Evolutionary conservation across 2,329 filamentous ascomycete species (phyloP).

Genomic region (Aspergillus floridensis): DNA sequence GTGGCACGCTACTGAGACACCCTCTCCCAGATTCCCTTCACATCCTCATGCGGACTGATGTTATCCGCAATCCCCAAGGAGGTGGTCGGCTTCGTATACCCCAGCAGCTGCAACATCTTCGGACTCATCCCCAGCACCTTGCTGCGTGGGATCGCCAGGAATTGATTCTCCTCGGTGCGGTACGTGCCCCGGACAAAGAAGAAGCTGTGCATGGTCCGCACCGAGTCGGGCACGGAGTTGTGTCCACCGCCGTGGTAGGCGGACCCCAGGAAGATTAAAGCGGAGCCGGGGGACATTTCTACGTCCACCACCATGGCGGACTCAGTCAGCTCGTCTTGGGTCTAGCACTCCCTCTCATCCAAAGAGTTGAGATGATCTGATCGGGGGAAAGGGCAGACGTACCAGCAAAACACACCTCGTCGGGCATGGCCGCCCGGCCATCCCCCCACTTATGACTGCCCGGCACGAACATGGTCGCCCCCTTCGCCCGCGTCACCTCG

Average conservation of each 20-base stretch:
- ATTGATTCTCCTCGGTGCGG: constrained; percentile 37
- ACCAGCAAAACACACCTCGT: constrained; percentile 37
- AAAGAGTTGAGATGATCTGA: not conserved
- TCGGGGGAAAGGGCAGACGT: not conserved
- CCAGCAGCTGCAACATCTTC: constrained; percentile 32
- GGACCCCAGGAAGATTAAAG: constrained; percentile 36
- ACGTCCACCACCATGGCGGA: no score
- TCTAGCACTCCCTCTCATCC: no score
- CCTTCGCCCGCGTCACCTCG: constrained; percentile 29
- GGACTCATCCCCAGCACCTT: constrained; percentile 31
- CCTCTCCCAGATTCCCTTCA: constrained; percentile 15
- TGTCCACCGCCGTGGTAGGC: constrained; percentile 35
- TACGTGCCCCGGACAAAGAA: constrained; percentile 32
- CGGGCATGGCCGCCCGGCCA: constrained; percentile 15
- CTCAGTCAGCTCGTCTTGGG: not conserved
- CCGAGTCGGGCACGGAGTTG: constrained; percentile 23
- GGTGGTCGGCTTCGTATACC: constrained; percentile 33
- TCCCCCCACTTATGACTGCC: constrained; percentile 34
- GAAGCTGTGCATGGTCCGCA: constrained; percentile 30
- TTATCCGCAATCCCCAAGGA: constrained; percentile 36
- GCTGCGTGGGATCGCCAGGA: constrained; percentile 31
- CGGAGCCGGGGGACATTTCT: constrained; percentile 39
- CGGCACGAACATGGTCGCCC: constrained; percentile 35
- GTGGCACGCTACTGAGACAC: not conserved
- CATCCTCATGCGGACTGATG: constrained; percentile 16